A percentile compares a stretch with the other conserved stretches of the same genome.
These are phyloP conservation scores for Talaromyces sp. DNA, from an alignment of 2,329 filamentous ascomycete genomes.

Conservation along the genomic window DNA sequence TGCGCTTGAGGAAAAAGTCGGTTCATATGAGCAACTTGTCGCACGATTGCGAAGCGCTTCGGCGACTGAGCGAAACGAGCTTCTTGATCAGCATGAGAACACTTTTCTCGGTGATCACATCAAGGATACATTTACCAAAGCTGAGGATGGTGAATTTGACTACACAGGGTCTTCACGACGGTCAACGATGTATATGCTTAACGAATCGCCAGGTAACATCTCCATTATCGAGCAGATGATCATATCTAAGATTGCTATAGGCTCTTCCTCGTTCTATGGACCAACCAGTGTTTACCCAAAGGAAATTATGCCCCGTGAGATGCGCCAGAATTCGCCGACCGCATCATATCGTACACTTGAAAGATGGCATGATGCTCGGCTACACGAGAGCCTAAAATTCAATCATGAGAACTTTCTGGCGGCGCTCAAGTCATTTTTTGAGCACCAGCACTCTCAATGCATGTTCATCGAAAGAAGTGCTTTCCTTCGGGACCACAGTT, in stretches of 20 bases:
- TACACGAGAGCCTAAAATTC: background rate
- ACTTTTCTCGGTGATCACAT: background rate
- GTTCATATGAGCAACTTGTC: background rate
- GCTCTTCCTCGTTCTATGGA: background rate
- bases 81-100: background rate
- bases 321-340: background rate
- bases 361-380: background rate
- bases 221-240: background rate
- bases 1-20: background rate
- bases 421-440: background rate
- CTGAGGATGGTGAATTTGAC: background rate
- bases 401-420: background rate
- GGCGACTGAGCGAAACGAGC: background rate
- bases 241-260: background rate
- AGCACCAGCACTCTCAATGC: background rate
- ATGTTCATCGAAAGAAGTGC: background rate
- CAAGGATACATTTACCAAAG: background rate
- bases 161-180: background rate
- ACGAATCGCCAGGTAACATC: background rate
- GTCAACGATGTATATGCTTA: background rate
- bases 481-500: background rate
- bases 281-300: background rate
- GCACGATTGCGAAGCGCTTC: background rate
- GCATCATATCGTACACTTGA: background rate
- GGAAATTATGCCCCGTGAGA: background rate